Percentiles rank a stretch among this genome's conserved stretches.
These are phyloP conservation scores for Rubus parviflorus DNA, from an alignment of 306 rosid genomes.

Conservation along the genomic window DNA sequence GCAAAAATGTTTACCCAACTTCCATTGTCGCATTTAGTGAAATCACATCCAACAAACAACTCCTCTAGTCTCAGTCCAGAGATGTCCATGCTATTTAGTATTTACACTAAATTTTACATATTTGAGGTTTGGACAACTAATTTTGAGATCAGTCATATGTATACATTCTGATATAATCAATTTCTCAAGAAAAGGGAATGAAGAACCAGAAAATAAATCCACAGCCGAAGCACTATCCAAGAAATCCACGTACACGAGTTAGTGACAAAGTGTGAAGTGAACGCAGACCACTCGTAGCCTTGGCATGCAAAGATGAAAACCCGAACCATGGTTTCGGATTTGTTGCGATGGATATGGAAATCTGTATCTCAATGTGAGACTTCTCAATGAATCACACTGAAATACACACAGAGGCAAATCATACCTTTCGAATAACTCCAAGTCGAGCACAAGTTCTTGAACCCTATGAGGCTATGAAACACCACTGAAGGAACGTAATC, in stretches of 20 bases:
- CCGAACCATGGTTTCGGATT: neutral
- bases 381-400: no score
- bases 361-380: no score
- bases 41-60: neutral
- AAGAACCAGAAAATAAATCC: slow-evolving; percentile 3
- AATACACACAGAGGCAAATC: no score
- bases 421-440: no score
- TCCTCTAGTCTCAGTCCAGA: neutral
- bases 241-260: neutral
- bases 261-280: neutral
- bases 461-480: no score
- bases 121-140: neutral
- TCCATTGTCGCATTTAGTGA: neutral
- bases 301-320: neutral
- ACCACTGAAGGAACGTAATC: no score
- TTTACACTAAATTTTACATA: neutral
- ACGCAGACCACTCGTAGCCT: neutral
- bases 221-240: neutral
- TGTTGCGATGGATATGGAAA: no score
- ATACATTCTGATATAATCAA: neutral
- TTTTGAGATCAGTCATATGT: neutral
- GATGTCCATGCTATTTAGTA: neutral
- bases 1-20: neutral
- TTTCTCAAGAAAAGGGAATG: neutral
- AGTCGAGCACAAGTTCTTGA: no score